phyloP scores from a whole-genome alignment of 2,329 filamentous ascomycete species.

The Nemania diffusa region DNA sequence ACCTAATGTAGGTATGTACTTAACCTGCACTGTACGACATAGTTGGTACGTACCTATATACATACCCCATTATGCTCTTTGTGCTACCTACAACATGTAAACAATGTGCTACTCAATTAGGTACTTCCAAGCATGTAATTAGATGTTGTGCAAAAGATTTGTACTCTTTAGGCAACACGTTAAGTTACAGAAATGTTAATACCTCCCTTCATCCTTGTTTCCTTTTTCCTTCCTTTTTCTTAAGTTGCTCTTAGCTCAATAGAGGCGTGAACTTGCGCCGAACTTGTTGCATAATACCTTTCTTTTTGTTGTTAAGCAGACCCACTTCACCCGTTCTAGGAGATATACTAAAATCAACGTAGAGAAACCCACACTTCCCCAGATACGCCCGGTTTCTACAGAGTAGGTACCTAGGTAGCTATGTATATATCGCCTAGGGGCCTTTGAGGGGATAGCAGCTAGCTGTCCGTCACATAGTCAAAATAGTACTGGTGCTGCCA shows the following conservation, averaged over 20 bases:
- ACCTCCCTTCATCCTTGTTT: background rate
- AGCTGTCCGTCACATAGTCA: too few species aligned
- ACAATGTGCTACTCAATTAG: background rate
- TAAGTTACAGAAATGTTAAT: too few species aligned
- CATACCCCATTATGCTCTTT: background rate
- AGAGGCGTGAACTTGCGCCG: too few species aligned
- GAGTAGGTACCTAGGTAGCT: too few species aligned
- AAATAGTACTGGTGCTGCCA: background rate
- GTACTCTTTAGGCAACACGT: too few species aligned
- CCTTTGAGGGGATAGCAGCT: too few species aligned
- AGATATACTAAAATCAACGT: background rate
- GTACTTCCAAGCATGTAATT: background rate
- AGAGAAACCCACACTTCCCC: slow-evolving; percentile 2
- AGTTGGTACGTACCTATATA: background rate
- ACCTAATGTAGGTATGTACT: background rate
- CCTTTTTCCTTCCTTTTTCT: background rate
- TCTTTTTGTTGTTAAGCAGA: slow-evolving; percentile 5
- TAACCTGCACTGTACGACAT: background rate
- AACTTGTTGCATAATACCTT: slow-evolving; percentile 8
- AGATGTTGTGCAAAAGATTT: background rate
- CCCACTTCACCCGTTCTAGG: background rate
- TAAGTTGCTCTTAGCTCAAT: background rate
- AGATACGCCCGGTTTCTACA: background rate
- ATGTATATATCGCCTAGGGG: too few species aligned
- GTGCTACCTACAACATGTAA: background rate